These are phyloP conservation scores for Microdochium paspali DNA, from an alignment of 2,329 filamentous ascomycete species.

Conservation along the genomic window DNA sequence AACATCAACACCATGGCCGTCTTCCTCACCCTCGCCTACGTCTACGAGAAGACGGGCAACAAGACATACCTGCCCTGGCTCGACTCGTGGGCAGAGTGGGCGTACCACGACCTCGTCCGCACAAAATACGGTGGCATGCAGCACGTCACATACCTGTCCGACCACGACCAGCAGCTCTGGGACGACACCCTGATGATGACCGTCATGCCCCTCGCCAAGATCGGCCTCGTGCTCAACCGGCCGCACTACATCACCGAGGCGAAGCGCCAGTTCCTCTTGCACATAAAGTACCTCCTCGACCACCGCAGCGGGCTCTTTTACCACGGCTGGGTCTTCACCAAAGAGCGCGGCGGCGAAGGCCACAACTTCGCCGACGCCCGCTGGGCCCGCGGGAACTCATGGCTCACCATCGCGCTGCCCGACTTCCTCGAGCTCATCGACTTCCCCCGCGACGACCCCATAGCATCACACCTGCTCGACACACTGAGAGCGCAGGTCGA, in stretches of 20 bases:
- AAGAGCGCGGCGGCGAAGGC: conserved; percentile 54
- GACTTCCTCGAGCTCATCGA: conserved; percentile 70
- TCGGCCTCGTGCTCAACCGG: conserved; percentile 59
- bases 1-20: conserved; percentile 82
- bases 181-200: conserved; percentile 88
- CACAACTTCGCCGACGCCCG: conserved; percentile 50
- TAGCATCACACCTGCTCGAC: conserved; percentile 48
- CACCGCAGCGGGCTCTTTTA: conserved; percentile 64
- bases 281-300: conserved; percentile 73
- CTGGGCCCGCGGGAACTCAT: conserved; percentile 57
- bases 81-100: conserved; percentile 76
- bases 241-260: conserved; percentile 70
- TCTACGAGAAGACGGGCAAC: conserved; percentile 69
- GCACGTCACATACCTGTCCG: conserved; percentile 62
- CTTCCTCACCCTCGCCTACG: conserved; percentile 64
- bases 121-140: conserved; percentile 67
- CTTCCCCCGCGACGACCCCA: conserved; percentile 50
- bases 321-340: conserved; percentile 73
- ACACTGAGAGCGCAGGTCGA: conserved; percentile 61
- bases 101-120: conserved; percentile 64
- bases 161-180: conserved; percentile 70
- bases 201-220: conserved; percentile 71
- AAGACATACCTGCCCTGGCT: conserved; percentile 66
- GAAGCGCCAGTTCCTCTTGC: conserved; percentile 67
- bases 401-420: conserved; percentile 76